Percentiles rank a stretch among this genome's conserved stretches.
Conservation (phyloP, 164 flowering plant species). For the Pachysandra terminalis region DNA sequence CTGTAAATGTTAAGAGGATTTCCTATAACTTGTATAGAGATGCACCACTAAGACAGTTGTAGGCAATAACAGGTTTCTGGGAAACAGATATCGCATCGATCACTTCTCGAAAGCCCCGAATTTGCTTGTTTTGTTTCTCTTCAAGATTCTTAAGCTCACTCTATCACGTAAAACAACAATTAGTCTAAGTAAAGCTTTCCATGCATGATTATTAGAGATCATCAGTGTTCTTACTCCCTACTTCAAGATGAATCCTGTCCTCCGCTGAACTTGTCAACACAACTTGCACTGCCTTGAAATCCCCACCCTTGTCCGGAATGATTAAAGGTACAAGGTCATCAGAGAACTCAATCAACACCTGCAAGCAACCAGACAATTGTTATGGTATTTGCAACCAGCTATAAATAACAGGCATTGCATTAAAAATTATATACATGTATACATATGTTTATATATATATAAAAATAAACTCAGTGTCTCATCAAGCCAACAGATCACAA, state of each 20-base stretch:
- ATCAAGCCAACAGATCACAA: no score
- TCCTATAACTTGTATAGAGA: constrained; percentile 18
- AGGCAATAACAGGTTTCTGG: constrained; percentile 70
- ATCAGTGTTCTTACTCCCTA: constrained; percentile 17
- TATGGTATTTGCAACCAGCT: not conserved
- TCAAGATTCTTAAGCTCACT: constrained; percentile 57
- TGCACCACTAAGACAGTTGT: constrained; percentile 75
- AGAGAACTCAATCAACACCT: constrained; percentile 53
- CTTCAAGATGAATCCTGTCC: constrained; percentile 64
- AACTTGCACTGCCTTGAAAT: constrained; percentile 54
- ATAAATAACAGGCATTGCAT: not conserved
- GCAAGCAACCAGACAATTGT: constrained; percentile 19
- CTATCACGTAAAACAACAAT: constrained; percentile 30
- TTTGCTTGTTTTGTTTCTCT: constrained; percentile 46
- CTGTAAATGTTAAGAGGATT: not conserved
- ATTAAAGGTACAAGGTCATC: constrained; percentile 70
- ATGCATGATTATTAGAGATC: constrained; percentile 9
- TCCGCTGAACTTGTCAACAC: constrained; percentile 70
- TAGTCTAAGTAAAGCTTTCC: not conserved
- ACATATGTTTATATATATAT: not conserved
- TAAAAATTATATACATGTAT: no score
- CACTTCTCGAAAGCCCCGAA: constrained; percentile 88
- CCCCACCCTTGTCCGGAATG: constrained; percentile 60
- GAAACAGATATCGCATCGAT: constrained; percentile 83
- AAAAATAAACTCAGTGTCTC: not conserved